Conservation (phyloP, 2,329 filamentous ascomycete genomes). For the Phyllachora maydis region DNA sequence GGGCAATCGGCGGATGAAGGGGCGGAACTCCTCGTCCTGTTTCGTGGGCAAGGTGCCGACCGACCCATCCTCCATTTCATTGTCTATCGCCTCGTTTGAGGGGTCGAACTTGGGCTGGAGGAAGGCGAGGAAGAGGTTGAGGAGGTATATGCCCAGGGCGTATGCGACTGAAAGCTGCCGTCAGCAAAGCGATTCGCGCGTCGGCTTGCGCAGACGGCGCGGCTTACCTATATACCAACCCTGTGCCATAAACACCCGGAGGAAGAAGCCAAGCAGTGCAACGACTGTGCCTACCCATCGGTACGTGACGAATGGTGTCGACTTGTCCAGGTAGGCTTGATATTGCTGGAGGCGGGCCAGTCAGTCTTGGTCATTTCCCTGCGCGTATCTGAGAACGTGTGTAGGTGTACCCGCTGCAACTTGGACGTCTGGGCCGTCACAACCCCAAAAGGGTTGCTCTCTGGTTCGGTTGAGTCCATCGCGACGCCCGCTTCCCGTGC, state of each 20-base stretch:
- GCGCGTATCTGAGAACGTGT: not conserved
- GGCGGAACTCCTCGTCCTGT: slow-evolving; percentile 91
- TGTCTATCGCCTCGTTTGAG: slow-evolving; percentile 74
- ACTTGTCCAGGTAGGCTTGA: slow-evolving; percentile 84
- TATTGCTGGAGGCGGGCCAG: slow-evolving; percentile 65
- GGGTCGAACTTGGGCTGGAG: slow-evolving; percentile 97
- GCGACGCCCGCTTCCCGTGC: too few relatives aligned
- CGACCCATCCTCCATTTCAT: slow-evolving; percentile 87
- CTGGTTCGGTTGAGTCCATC: slow-evolving; percentile 78
- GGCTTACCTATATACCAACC: slow-evolving; percentile 99
- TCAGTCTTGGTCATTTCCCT: slow-evolving; percentile 1
- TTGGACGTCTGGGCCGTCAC: slow-evolving; percentile 70
- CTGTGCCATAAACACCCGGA: slow-evolving; percentile 78
- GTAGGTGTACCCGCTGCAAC: slow-evolving; percentile 44
- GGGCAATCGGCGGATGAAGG: slow-evolving; percentile 85
- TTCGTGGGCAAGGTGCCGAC: slow-evolving; percentile 73
- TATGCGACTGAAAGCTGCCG: slow-evolving; percentile 97
- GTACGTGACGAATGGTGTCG: slow-evolving; percentile 74
- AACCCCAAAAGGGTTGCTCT: slow-evolving; percentile 79
- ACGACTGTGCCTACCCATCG: slow-evolving; percentile 74
- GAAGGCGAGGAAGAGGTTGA: slow-evolving; percentile 98
- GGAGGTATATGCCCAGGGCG: slow-evolving; percentile 92
- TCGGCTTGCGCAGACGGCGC: too few relatives aligned
- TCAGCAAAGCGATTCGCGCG: too few relatives aligned
- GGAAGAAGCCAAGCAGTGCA: slow-evolving; percentile 60